These are phyloP conservation scores for Phialemoniopsis sp. DNA, from an alignment of 2,329 filamentous ascomycete genomes.

Conservation along the genomic window DNA sequence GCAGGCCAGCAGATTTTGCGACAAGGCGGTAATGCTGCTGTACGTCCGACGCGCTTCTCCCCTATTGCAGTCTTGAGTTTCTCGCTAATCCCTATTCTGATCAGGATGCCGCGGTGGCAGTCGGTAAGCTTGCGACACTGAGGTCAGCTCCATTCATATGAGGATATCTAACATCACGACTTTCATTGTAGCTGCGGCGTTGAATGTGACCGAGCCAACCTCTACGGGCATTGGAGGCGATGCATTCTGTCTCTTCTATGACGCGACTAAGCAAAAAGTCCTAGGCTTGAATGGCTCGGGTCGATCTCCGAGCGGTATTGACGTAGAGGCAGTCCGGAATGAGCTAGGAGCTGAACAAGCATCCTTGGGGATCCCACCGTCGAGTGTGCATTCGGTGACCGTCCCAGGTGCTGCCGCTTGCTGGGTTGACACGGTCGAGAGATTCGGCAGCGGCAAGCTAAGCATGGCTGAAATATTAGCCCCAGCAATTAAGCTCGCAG, in stretches of 20 bases:
- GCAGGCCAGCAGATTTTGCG: slow-evolving; percentile 78
- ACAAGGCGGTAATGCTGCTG: slow-evolving; percentile 85
- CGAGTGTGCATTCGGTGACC: slow-evolving; percentile 74
- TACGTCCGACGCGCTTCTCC: too few relatives aligned
- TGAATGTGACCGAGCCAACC: slow-evolving; percentile 75
- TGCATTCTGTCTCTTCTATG: slow-evolving; percentile 89
- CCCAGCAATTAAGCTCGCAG: slow-evolving; percentile 79
- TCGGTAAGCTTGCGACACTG: too few relatives aligned
- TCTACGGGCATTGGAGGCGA: slow-evolving; percentile 95
- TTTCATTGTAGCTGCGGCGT: too few relatives aligned
- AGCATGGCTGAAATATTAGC: slow-evolving; percentile 68
- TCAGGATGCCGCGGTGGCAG: slow-evolving; percentile 86
- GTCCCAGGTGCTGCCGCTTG: slow-evolving; percentile 58
- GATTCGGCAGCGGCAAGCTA: slow-evolving; percentile 81
- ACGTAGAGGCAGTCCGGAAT: slow-evolving; percentile 63
- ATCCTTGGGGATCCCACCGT: too few relatives aligned
- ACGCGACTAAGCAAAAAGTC: slow-evolving; percentile 74
- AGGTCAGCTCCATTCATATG: too few relatives aligned
- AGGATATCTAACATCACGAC: too few relatives aligned
- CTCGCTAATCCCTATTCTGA: too few relatives aligned
- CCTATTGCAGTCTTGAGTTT: too few relatives aligned
- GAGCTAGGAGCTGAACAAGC: too few relatives aligned
- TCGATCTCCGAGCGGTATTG: slow-evolving; percentile 65
- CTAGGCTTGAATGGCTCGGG: slow-evolving; percentile 90
- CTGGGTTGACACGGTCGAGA: slow-evolving; percentile 85